Conservation (phyloP, 768 basidiomycete genomes). For the Paxillus involutus region DNA sequence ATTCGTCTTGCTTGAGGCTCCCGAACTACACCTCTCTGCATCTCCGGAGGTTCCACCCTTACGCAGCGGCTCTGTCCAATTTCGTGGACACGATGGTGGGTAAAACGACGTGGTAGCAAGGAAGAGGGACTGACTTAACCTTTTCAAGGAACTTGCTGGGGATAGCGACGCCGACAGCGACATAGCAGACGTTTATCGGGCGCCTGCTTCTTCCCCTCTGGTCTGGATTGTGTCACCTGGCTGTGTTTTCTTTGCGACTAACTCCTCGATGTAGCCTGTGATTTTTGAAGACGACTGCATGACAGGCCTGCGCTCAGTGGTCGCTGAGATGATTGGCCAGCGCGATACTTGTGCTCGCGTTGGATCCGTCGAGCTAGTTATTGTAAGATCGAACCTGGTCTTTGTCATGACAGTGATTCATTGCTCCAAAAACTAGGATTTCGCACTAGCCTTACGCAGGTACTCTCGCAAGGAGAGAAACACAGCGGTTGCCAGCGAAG, state of each 20-base stretch:
- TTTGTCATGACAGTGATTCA: conserved; percentile 1
- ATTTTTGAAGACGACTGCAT: conserved; percentile 20
- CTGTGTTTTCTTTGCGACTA: conserved; percentile 1
- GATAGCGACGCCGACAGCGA: conserved; percentile 7
- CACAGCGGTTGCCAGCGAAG: background rate
- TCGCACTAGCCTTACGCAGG: conserved; percentile 18
- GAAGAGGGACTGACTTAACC: conserved; percentile 4
- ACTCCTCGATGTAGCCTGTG: conserved; percentile 6
- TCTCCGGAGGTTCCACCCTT: conserved; percentile 22
- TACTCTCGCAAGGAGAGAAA: conserved; percentile 4
- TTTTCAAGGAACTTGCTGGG: conserved; percentile 12
- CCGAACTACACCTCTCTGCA: conserved; percentile 20
- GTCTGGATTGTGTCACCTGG: conserved; percentile 6
- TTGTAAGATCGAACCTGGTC: conserved; percentile 11
- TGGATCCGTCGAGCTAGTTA: conserved; percentile 19
- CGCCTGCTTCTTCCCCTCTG: conserved; percentile 10
- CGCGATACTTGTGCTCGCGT: conserved; percentile 9
- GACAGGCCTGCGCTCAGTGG: conserved; percentile 16
- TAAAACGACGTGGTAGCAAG: background rate
- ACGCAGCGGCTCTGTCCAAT: conserved; percentile 2
- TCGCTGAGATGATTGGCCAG: conserved; percentile 19
- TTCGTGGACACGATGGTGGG: conserved; percentile 11
- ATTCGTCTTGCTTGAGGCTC: conserved; percentile 17
- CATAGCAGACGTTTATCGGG: background rate
- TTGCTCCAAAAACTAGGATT: conserved; percentile 15